A percentile compares a stretch with the other conserved stretches of the same genome.
Conservation (phyloP, 2,329 filamentous ascomycete genomes). For the Cercospora sp. region DNA sequence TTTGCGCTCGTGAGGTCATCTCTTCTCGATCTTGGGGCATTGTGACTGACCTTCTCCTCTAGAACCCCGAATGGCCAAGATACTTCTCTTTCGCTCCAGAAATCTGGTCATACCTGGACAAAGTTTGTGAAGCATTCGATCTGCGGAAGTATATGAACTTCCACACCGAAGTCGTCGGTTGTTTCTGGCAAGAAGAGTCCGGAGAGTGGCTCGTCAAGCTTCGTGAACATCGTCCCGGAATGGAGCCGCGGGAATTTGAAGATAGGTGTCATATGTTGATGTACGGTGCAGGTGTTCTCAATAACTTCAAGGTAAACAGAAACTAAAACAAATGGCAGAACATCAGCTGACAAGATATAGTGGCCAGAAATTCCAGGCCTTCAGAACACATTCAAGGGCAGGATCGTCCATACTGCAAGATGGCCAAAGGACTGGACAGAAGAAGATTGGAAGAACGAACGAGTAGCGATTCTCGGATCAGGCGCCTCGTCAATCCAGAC, state of each 20-base stretch:
- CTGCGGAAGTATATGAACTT: slow-evolving; percentile 56
- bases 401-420: slow-evolving; percentile 45
- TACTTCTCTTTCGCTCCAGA: slow-evolving; percentile 50
- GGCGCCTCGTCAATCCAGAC: slow-evolving; percentile 50
- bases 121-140: slow-evolving; percentile 51
- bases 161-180: slow-evolving; percentile 49
- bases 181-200: slow-evolving; percentile 51
- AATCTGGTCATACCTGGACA: slow-evolving; percentile 52
- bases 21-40: background rate
- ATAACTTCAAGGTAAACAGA: slow-evolving; percentile 24
- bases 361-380: slow-evolving; percentile 44
- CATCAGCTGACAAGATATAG: background rate
- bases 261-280: slow-evolving; percentile 48
- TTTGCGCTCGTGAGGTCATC: slow-evolving; percentile 6
- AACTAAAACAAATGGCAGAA: no score
- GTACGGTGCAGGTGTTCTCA: slow-evolving; percentile 46
- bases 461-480: slow-evolving; percentile 48
- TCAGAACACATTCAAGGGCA: slow-evolving; percentile 48
- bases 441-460: slow-evolving; percentile 45
- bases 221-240: slow-evolving; percentile 40
- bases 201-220: slow-evolving; percentile 54
- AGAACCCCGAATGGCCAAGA: slow-evolving; percentile 49
- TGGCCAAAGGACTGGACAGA: slow-evolving; percentile 50
- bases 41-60: background rate
- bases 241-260: slow-evolving; percentile 42